Conservation (phyloP, 2,329 filamentous ascomycete genomes). For the Aspergillus unguis region DNA sequence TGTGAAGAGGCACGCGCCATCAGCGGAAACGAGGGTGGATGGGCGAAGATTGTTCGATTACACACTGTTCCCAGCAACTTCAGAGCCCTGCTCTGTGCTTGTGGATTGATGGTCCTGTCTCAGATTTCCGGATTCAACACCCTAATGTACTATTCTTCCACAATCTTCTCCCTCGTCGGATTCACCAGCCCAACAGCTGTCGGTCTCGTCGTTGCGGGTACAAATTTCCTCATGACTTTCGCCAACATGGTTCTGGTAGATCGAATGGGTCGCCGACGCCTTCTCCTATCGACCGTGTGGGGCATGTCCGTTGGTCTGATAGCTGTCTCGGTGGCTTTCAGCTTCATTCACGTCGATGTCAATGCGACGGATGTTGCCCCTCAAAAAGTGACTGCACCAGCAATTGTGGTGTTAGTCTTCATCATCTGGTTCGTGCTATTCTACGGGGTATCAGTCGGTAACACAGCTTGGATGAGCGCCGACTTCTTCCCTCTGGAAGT, state of each 20-base stretch:
- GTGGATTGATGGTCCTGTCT: constrained; percentile 52
- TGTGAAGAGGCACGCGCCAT: constrained; percentile 43
- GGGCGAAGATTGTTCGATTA: constrained; percentile 47
- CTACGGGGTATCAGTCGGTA: constrained; percentile 49
- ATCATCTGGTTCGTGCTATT: constrained; percentile 47
- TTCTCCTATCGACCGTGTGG: constrained; percentile 45
- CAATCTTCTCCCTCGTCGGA: constrained; percentile 47
- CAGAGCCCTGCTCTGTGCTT: constrained; percentile 46
- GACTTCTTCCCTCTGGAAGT: constrained; percentile 52
- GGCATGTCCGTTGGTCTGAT: constrained; percentile 47
- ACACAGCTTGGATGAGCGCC: constrained; percentile 49
- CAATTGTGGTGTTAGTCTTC: constrained; percentile 42
- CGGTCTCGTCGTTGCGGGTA: constrained; percentile 30
- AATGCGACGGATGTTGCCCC: constrained; percentile 30
- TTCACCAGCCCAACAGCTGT: constrained; percentile 52
- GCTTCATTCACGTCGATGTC: constrained; percentile 48
- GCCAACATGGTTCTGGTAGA: constrained; percentile 50
- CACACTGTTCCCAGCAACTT: constrained; percentile 36
- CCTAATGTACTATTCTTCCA: constrained; percentile 47
- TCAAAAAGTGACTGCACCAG: constrained; percentile 31
- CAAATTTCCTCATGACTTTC: constrained; percentile 48
- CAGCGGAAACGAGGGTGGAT: constrained; percentile 40
- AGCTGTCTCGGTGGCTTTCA: constrained; percentile 46
- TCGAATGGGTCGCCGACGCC: constrained; percentile 43
- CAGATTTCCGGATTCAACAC: constrained; percentile 50